A percentile compares a stretch with the other conserved stretches of the same genome.
Evolutionary conservation across 257 asterid genomes (phyloP).

Genomic region (Nicotiana attenuata): DNA sequence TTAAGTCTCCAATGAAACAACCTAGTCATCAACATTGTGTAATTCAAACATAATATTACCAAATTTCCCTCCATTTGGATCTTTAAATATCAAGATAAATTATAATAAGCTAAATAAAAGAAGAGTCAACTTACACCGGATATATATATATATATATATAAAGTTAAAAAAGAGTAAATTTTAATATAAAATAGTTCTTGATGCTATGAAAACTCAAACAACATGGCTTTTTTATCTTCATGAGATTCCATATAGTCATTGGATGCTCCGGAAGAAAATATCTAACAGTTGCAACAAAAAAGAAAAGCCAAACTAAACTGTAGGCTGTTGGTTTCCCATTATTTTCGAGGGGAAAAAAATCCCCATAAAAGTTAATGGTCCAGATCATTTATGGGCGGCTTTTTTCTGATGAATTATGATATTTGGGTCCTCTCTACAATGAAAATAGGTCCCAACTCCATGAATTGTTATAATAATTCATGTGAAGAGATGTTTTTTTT

Average conservation of each 20-base stretch:
- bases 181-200: neutral
- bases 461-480: neutral
- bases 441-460: slow-evolving; percentile 19
- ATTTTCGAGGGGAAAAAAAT: neutral
- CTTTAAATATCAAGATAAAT: neutral
- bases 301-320: slow-evolving; percentile 13
- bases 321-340: neutral
- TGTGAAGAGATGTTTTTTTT: neutral
- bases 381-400: slow-evolving; percentile 10
- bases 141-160: neutral
- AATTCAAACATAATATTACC: neutral
- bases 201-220: neutral
- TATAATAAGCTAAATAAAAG: no score
- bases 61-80: neutral
- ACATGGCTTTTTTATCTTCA: neutral
- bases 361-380: slow-evolving; percentile 17
- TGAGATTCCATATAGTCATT: neutral
- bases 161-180: neutral
- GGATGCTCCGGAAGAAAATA: neutral
- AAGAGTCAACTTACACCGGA: no score
- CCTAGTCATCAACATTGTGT: neutral
- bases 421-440: slow-evolving; percentile 21
- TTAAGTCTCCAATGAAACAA: no score
- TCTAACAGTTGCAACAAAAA: neutral
- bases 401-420: neutral